These are phyloP conservation scores for Citrus cavaleriei DNA, from an alignment of 345 rosid species.

Conservation along the genomic window DNA sequence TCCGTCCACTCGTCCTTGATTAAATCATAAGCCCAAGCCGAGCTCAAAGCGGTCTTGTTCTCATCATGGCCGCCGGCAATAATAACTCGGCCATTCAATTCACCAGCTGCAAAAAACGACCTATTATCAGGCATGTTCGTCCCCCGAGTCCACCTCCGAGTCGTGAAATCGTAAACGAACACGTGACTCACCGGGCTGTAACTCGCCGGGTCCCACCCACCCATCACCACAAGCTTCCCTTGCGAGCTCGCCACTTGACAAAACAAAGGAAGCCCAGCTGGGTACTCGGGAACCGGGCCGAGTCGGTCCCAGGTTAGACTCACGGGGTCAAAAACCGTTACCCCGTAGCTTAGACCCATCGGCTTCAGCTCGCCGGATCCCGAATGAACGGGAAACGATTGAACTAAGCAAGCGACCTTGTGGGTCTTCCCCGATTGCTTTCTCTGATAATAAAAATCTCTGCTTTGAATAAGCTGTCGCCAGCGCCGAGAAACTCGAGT, in stretches of 20 bases:
- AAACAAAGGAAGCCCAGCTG: conserved; percentile 44
- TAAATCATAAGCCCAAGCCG: conserved; percentile 38
- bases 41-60: conserved; percentile 38
- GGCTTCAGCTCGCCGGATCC: conserved; percentile 16
- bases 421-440: conserved; percentile 23
- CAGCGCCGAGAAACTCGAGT: conserved; percentile 38
- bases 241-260: conserved; percentile 36
- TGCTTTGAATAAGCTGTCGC: conserved; percentile 31
- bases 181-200: conserved; percentile 37
- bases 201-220: conserved; percentile 51
- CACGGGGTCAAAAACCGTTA: conserved; percentile 35
- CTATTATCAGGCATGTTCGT: conserved; percentile 40
- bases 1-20: conserved; percentile 33
- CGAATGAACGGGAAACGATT: conserved; percentile 11
- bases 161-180: conserved; percentile 41
- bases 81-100: conserved; percentile 14
- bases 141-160: conserved; percentile 36
- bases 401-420: conserved; percentile 36
- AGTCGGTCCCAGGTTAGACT: conserved; percentile 30
- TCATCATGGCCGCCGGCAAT: conserved; percentile 48
- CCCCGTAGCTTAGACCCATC: conserved; percentile 16
- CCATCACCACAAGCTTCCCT: conserved; percentile 42
- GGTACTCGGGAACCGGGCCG: conserved; percentile 34
- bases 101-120: conserved; percentile 44
- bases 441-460: conserved; percentile 30